Evolutionary conservation across 2,329 filamentous ascomycete genomes (phyloP), one percentile per base, ranked within the genome.

Genomic region (Pseudogymnoascus sp.): DNA sequence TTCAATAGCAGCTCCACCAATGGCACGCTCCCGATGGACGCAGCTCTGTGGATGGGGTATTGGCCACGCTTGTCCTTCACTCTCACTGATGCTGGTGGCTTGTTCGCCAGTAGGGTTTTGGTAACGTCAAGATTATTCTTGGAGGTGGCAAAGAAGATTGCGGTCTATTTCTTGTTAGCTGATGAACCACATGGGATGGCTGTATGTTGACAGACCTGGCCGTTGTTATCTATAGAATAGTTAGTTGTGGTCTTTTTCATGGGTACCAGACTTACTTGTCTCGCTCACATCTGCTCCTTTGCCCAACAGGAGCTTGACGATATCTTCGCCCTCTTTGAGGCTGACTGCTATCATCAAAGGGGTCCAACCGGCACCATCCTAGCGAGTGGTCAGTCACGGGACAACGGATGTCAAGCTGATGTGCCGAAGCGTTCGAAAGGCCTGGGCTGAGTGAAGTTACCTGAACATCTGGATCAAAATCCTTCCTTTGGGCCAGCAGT

Each of bases 61-160:
- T 97, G 93, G n/a, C 91, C 90, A 31, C 92, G 85, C 72, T 85
- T 90, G 74, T 99, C 95, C 68, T 90, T 90, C 2, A 93, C 82
- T 25, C 93, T 82, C 1, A 92, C 85, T 4, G 88, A 92, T 11
- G 92, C 93, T 0, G 83, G 78, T 0, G 82, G 81, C 65, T 90
- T 89, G 70, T 86, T 82, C 16, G 83, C 81, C 41, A 99, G 78
- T n/a, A 99, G 83, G 65, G 85, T 86, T 60, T 87, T 88, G 25
- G 92, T 92, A 6, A 90, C 82, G 68, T 96, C 90, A 51, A 97
- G 79, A 73, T 96, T 93, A 71, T 85, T 86, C 77, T 99, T 99
- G 34, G 92, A 96, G 13, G 90, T 89, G 60, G 92, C 87, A 73
- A 98, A 96, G 76, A 98, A 93, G 19, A 99, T 83, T 8, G 89